Evolutionary conservation across 2,329 filamentous ascomycete genomes (phyloP).

Genomic region (Aspergillus sp.): DNA sequence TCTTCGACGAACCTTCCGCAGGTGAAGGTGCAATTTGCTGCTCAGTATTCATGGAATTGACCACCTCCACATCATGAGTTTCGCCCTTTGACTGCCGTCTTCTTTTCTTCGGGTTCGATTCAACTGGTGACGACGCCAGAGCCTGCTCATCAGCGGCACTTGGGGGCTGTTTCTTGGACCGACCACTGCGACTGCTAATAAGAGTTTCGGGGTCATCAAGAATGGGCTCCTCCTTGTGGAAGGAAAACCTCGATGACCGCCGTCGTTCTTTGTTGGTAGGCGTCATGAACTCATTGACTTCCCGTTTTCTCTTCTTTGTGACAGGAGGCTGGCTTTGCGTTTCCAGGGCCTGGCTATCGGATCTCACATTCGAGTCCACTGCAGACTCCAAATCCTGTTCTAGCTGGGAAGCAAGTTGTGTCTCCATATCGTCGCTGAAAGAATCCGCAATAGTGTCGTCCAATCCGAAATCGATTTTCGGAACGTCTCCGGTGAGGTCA

Average conservation of each 20-base stretch:
- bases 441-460: slow-evolving; percentile 25
- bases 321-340: slow-evolving; percentile 12
- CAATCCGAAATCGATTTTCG: slow-evolving; percentile 15
- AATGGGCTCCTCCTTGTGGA: slow-evolving; percentile 12
- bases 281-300: slow-evolving; percentile 17
- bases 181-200: slow-evolving; percentile 8
- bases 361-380: slow-evolving; percentile 25
- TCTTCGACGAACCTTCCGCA: background rate
- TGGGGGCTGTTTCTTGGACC: slow-evolving; percentile 14
- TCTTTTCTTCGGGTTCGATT: slow-evolving; percentile 24
- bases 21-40: background rate
- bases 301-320: slow-evolving; percentile 37
- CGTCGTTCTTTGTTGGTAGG: slow-evolving; percentile 25
- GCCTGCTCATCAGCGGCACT: slow-evolving; percentile 4
- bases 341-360: slow-evolving; percentile 7
- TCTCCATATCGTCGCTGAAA: slow-evolving; percentile 43
- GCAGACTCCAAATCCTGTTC: slow-evolving; percentile 44
- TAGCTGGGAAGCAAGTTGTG: slow-evolving; percentile 45
- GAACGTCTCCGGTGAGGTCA: background rate
- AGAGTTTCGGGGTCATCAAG: slow-evolving; percentile 7
- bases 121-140: slow-evolving; percentile 15
- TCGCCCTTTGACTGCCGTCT: slow-evolving; percentile 5
- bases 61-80: background rate
- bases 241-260: slow-evolving; percentile 28
- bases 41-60: background rate